phyloP scores from a whole-genome alignment of 352 stramenopile genomes.

The Phytophthora pistaciae region DNA sequence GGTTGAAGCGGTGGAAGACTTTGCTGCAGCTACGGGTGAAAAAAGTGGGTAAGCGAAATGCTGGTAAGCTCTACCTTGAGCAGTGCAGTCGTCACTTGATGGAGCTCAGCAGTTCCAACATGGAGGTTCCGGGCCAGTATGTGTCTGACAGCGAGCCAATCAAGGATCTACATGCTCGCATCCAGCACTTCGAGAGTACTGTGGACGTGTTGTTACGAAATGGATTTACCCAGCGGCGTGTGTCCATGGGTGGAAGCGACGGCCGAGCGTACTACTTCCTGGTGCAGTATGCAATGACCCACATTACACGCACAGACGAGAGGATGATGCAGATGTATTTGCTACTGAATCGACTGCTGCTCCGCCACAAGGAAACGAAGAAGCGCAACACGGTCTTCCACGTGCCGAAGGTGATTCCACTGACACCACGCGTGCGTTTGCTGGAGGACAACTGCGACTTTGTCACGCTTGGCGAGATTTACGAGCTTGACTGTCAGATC shows the following conservation, averaged over 20 bases:
- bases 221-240: conserved; percentile 92
- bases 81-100: conserved; percentile 91
- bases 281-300: conserved; percentile 93
- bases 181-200: conserved; percentile 90
- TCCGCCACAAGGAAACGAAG: conserved; percentile 89
- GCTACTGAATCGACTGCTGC: conserved; percentile 87
- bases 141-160: conserved; percentile 92
- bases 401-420: conserved; percentile 92
- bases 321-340: conserved; percentile 95
- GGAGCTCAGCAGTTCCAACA: conserved; percentile 86
- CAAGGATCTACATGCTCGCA: conserved; percentile 92
- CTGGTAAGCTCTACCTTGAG: conserved; percentile 84
- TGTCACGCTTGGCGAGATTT: conserved; percentile 89
- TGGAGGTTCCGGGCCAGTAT: conserved; percentile 94
- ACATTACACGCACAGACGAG: conserved; percentile 95
- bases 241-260: conserved; percentile 92
- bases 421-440: conserved; percentile 91
- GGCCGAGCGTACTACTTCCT: conserved; percentile 92
- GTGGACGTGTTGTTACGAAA: conserved; percentile 88
- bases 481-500: conserved; percentile 79
- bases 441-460: conserved; percentile 89
- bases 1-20: conserved; percentile 93
- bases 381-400: conserved; percentile 91
- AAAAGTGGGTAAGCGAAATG: conserved; percentile 71
- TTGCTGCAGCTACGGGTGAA: conserved; percentile 88